Base-by-base conservation (phyloP, 2,329 filamentous ascomycete genomes). In the Trichoderma guizhouense region DNA sequence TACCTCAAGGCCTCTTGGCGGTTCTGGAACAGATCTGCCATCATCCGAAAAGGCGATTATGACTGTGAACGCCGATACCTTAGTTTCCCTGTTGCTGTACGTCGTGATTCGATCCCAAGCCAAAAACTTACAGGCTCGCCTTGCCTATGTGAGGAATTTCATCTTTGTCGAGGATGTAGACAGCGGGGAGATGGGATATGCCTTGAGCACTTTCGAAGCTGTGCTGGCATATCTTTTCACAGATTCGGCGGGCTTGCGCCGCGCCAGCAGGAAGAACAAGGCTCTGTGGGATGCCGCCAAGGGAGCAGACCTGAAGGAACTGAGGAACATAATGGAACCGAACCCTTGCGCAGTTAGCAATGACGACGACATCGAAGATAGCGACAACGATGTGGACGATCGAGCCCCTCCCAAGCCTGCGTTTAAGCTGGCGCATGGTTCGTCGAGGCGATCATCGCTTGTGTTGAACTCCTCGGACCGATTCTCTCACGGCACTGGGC, bases 141-240 rank as follows among this genome's bases (percentile, higher is more conserved):
- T 99, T 61, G 86, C 92, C n/a, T 99, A 98, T 79, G 97, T 98
- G 87, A 92, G 95, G 57, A 94, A 97, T 78, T 99, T 98, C 79
- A 96, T 98, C 75, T 99, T 97, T 81, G 95, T 97, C 65, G 96
- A 98, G 76, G 96, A 99, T 82, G 94, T 99, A 9, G 96, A 99
- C 75, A 97, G 91, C 73, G 96, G 96, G 63, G 96, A 99, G 82
- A 92, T 97, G 85, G 96, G 96, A 9, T 99, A 99, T 81, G 95
- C 95, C 0, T 82, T 99, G 65, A 98, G 95, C 81, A 99, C 96
- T 0, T 93, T 98, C 73, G 96, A 99, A 81, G 96, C 94, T 7
- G 96, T 99, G 0, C 82, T 99, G 39, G 91, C 93, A 1, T 98
- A 99, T 79, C 88, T 99, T 3, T 89, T 91, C 9, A 89, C 91